These are phyloP conservation scores for Hypoxylon lienhwacheense DNA, from an alignment of 495 filamentous ascomycete genomes.

Conservation along the genomic window DNA sequence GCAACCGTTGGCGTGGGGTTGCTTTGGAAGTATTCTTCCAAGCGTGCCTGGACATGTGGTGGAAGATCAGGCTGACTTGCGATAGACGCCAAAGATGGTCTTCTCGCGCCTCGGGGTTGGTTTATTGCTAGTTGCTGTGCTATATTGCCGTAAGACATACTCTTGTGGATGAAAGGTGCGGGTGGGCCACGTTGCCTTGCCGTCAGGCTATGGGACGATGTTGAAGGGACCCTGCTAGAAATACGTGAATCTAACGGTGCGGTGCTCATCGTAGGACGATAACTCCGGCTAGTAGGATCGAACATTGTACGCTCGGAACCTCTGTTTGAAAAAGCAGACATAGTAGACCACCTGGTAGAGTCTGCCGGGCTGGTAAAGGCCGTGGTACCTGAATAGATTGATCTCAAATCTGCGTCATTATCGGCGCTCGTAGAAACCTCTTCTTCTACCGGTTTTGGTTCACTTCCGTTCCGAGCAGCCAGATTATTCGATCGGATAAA, in stretches of 20 bases:
- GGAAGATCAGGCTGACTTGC: slow-evolving; percentile 41
- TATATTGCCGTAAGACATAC: slow-evolving; percentile 28
- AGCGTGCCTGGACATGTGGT: slow-evolving; percentile 41
- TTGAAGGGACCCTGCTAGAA: slow-evolving; percentile 2
- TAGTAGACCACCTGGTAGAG: slow-evolving; percentile 19
- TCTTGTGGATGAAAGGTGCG: slow-evolving; percentile 22
- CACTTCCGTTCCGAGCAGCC: slow-evolving; percentile 4
- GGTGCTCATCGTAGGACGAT: slow-evolving; percentile 4
- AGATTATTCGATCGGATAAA: slow-evolving; percentile 56
- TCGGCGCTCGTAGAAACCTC: slow-evolving; percentile 19
- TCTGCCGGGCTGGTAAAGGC: slow-evolving; percentile 25
- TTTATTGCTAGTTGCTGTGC: slow-evolving; percentile 35
- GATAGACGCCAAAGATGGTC: slow-evolving; percentile 29
- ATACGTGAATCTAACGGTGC: slow-evolving; percentile 4
- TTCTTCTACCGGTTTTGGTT: slow-evolving; percentile 19
- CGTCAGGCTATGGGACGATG: slow-evolving; percentile 3
- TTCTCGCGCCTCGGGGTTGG: slow-evolving; percentile 36
- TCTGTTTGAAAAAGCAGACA: slow-evolving; percentile 27
- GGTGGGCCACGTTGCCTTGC: slow-evolving; percentile 20
- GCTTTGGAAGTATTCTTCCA: slow-evolving; percentile 50
- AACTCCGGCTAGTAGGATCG: slow-evolving; percentile 1
- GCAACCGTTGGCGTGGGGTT: slow-evolving; percentile 44
- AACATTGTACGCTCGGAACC: slow-evolving; percentile 9
- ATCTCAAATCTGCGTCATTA: slow-evolving; percentile 29
- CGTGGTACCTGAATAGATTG: slow-evolving; percentile 36